Base-by-base conservation (phyloP, 345 rosid species). In the Pseudoturritis turrita region DNA sequence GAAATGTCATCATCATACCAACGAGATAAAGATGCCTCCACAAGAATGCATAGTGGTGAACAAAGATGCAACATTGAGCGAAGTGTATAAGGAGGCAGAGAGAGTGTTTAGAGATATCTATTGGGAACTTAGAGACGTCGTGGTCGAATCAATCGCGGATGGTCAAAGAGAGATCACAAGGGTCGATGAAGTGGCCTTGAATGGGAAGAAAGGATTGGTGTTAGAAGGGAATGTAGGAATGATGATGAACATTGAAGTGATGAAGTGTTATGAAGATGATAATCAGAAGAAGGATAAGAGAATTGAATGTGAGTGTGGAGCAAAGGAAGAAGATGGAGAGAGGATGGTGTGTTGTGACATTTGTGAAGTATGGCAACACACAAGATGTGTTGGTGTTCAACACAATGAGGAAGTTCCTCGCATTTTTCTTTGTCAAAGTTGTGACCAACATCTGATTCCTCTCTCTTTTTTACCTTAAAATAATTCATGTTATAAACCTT, bases 361-460 rank as follows among this genome's bases (percentile, higher is more conserved):
- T 1, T 95, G 97, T 66, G 90, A 91, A 68, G 89, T 88, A 58
- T 86, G 97, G 97, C 96, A 91, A 62, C 97, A 95, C 22, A 86
- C 91, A 0, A 75, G 90, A 68, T 95, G 99, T 64, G 90, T 83
- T 76, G 63, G 81, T 39, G 87, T 91, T 72, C 93, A 90, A 25
- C 76, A 88, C 31, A 59, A 80, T 64, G 84, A 86, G 66, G 86
- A 89, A 54, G 81, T 83, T 68, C 97, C 97, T 8, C 85, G 74
- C 8, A 86, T 91, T 15, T 91, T 88, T 79, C 86, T 95, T 29
- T 95, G 97, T 87, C 85, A 79, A 73, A 81, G 87, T 52, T 95
- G 97, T 44, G 97, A 95, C 68, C 81, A 87, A 62, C 90, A 83
- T 73, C 89, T 95, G 55, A 46, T 80, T 52, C 76, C 79, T 59